A percentile compares a stretch with the other conserved stretches of the same genome.
Conservation (phyloP, 2,329 filamentous ascomycete species). For the Passalora sequoiae region DNA sequence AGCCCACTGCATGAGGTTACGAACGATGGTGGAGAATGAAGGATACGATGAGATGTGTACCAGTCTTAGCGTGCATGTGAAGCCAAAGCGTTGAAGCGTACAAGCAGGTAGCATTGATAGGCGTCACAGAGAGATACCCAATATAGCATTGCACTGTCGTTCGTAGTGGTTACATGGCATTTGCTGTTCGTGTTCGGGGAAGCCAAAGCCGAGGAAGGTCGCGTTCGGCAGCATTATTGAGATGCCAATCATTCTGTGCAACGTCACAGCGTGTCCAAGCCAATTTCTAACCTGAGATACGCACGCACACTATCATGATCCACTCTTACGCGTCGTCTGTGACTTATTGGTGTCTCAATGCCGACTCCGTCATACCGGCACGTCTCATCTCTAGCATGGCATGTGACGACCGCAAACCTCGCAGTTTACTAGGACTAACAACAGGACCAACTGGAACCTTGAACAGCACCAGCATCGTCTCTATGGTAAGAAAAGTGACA, state of each 20-base stretch:
- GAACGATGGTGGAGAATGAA: conserved; percentile 5
- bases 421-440: neutral
- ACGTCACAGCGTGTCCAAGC: neutral
- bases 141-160: neutral
- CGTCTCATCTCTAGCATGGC: neutral
- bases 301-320: neutral
- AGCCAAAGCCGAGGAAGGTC: too few relatives aligned
- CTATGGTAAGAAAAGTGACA: too few relatives aligned
- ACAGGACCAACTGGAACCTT: neutral
- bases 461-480: neutral
- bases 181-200: too few relatives aligned
- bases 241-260: too few relatives aligned
- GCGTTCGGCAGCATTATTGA: too few relatives aligned
- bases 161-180: too few relatives aligned
- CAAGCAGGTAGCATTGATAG: neutral
- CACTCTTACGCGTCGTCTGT: neutral
- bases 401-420: neutral
- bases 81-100: neutral
- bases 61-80: neutral
- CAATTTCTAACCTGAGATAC: neutral
- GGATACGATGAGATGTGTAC: neutral
- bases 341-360: neutral
- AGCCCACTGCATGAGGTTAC: conserved; percentile 21
- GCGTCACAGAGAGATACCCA: neutral
- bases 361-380: too few relatives aligned